A percentile compares a stretch with the other conserved stretches of the same genome.
Evolutionary conservation across 2,329 filamentous ascomycete genomes (phyloP).

Genomic region (Botrytis pseudocinerea): DNA sequence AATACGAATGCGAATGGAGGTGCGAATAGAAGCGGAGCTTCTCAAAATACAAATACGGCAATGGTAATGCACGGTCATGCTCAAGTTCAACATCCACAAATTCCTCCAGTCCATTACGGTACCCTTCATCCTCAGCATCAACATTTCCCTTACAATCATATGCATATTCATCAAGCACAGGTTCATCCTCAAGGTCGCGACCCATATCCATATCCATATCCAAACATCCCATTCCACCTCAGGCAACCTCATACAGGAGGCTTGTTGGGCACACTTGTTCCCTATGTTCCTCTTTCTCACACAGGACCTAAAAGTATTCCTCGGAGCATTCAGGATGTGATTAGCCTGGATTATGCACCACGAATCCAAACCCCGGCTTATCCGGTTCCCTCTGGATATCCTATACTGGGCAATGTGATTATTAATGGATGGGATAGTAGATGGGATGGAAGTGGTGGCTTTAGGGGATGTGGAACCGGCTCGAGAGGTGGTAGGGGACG

Average conservation of each 20-base stretch:
- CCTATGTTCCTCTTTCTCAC: neutral
- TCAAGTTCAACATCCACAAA: neutral
- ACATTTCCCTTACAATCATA: too few relatives aligned
- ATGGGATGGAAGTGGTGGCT: neutral
- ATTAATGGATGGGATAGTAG: neutral
- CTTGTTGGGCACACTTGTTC: neutral
- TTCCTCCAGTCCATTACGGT: neutral
- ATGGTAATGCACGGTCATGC: neutral
- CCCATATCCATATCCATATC: too few relatives aligned
- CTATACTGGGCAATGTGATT: neutral
- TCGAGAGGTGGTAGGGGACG: neutral
- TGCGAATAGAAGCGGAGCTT: neutral
- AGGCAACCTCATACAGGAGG: too few relatives aligned
- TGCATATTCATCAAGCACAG: too few relatives aligned
- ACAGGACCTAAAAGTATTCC: neutral
- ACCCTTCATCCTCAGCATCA: too few relatives aligned
- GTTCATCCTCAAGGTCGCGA: too few relatives aligned
- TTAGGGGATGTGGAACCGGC: neutral
- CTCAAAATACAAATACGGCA: neutral
- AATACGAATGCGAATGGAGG: neutral
- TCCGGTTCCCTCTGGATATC: fast-evolving
- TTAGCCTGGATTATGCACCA: neutral
- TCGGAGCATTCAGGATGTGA: fast-evolving
- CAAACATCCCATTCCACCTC: too few relatives aligned
- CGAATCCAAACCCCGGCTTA: fast-evolving